Evolutionary conservation across 2,329 filamentous ascomycete genomes (phyloP).

Genomic region (Aurifilum marmelostoma): DNA sequence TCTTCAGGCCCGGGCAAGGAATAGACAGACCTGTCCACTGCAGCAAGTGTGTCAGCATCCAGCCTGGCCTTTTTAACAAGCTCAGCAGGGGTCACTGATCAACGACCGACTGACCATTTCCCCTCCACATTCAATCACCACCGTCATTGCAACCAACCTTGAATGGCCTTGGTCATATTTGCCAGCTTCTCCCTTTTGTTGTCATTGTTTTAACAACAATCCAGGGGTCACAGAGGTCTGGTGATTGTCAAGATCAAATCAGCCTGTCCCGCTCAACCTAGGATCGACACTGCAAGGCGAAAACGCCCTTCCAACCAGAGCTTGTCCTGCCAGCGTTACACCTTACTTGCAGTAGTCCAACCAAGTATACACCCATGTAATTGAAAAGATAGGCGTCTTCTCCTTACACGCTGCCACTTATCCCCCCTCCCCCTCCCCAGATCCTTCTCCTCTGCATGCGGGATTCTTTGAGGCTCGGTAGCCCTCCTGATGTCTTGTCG

Average conservation of each 20-base stretch:
- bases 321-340: neutral
- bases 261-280: neutral
- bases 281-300: constrained; percentile 5
- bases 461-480: no score
- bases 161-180: no score
- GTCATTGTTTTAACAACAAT: no score
- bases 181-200: no score
- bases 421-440: no score
- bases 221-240: neutral
- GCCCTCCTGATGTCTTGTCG: neutral
- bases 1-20: neutral
- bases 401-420: neutral
- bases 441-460: neutral
- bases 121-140: no score
- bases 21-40: neutral
- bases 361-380: neutral
- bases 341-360: neutral
- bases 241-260: neutral
- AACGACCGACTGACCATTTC: neutral
- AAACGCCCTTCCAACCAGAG: neutral
- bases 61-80: no score
- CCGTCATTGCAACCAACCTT: no score
- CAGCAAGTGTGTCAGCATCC: neutral
- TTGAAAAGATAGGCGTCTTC: neutral
- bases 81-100: neutral